Conservation (phyloP, 345 rosid genomes). For the Dipteronia sinensis region DNA sequence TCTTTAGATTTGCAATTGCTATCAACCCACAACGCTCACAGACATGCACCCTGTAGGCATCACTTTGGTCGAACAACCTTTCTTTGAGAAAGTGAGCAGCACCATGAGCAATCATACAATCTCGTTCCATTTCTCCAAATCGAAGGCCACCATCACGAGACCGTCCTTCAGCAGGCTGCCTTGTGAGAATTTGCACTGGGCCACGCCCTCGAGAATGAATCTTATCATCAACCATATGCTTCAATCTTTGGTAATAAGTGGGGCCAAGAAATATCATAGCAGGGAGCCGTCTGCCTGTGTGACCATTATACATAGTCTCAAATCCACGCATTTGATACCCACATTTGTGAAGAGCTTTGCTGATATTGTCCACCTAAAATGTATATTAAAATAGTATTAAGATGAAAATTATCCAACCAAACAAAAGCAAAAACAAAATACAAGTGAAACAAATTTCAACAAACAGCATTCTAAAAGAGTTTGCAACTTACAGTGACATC, state of each 20-base stretch:
- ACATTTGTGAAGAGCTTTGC: conserved; percentile 96
- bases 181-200: conserved; percentile 89
- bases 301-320: conserved; percentile 98
- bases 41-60: conserved; percentile 93
- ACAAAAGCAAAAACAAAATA: not conserved
- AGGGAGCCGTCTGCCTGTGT: conserved; percentile 83
- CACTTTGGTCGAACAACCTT: conserved; percentile 95
- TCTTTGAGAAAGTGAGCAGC: conserved; percentile 94
- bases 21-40: conserved; percentile 91
- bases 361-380: conserved; percentile 91
- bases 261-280: conserved; percentile 98
- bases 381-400: not conserved
- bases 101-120: conserved; percentile 98
- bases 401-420: not conserved
- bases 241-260: conserved; percentile 92
- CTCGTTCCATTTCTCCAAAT: conserved; percentile 97
- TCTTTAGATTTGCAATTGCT: conserved; percentile 92
- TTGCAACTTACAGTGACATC: conserved; percentile 87
- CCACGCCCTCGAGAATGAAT: conserved; percentile 99
- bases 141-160: conserved; percentile 98
- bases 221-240: conserved; percentile 99
- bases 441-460: not conserved
- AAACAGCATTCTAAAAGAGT: not conserved
- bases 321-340: conserved; percentile 99
- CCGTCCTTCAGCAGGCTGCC: conserved; percentile 99